Percentiles rank a stretch among this genome's conserved stretches.
These are phyloP conservation scores for Starmerella vitae DNA, from an alignment of 805 yeast genomes.

Conservation along the genomic window DNA sequence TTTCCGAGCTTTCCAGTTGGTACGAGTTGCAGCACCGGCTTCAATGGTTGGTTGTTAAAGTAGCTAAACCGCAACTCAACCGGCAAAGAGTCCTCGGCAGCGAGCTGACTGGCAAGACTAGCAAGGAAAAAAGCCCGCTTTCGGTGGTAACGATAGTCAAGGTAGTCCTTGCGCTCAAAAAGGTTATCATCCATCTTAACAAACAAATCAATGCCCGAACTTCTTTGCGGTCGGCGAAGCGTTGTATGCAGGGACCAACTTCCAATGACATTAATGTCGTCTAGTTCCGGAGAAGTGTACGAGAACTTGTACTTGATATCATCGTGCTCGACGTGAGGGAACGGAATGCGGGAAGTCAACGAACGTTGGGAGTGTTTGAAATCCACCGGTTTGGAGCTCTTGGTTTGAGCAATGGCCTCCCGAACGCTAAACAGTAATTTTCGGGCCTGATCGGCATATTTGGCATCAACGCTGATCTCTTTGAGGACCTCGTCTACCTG, in stretches of 20 bases:
- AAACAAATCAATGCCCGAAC: conserved; percentile 61
- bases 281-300: conserved; percentile 46
- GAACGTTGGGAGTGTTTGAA: conserved; percentile 3
- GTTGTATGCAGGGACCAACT: conserved; percentile 80
- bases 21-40: conserved; percentile 55
- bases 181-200: conserved; percentile 65
- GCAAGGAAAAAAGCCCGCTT: conserved; percentile 83
- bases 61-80: conserved; percentile 48
- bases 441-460: conserved; percentile 51
- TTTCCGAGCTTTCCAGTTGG: conserved; percentile 14
- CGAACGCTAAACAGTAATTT: conserved; percentile 41
- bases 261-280: conserved; percentile 65
- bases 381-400: conserved; percentile 8
- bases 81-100: conserved; percentile 30
- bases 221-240: conserved; percentile 45
- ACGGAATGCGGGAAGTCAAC: conserved; percentile 41
- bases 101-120: conserved; percentile 38
- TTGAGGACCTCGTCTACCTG: conserved; percentile 83
- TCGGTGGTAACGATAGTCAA: conserved; percentile 80
- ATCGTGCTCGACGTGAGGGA: conserved; percentile 31
- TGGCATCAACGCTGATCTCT: conserved; percentile 64
- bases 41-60: conserved; percentile 60
- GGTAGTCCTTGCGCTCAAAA: conserved; percentile 75
- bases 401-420: conserved; percentile 33
- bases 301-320: conserved; percentile 48